Evolutionary conservation across 257 asterid genomes (phyloP).

Genomic region (Vinca minor): DNA sequence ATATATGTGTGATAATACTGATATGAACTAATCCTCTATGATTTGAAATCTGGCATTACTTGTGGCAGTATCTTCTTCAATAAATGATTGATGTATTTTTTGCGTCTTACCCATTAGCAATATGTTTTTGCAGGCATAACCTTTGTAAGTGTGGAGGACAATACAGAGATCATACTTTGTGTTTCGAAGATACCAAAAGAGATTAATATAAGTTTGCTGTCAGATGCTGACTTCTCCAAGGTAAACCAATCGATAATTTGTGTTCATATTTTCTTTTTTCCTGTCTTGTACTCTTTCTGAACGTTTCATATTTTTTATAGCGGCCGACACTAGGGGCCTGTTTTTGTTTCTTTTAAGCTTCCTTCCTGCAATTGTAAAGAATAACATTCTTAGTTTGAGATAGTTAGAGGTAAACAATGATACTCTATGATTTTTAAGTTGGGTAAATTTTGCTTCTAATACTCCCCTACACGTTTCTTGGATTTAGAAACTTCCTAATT

Average conservation of each 20-base stretch:
- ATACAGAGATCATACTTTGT: conserved; percentile 27
- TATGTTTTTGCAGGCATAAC: conserved; percentile 36
- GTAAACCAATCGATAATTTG: conserved; percentile 19
- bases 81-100: not conserved
- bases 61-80: not conserved
- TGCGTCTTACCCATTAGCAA: not conserved
- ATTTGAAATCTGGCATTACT: not conserved
- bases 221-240: conserved; percentile 46
- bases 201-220: conserved; percentile 29
- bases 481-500: not conserved
- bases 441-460: too few species aligned
- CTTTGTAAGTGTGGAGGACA: conserved; percentile 24
- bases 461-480: not conserved
- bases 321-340: not conserved
- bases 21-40: not conserved
- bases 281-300: not conserved
- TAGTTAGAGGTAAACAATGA: not conserved
- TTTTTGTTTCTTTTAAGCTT: not conserved
- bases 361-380: not conserved
- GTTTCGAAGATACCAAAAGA: conserved; percentile 37
- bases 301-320: not conserved
- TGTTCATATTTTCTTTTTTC: not conserved
- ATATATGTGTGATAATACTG: not conserved
- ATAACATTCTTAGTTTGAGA: not conserved
- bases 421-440: too few species aligned